These are phyloP conservation scores for Beauveria australis DNA, from an alignment of 2,329 filamentous ascomycete genomes.

Conservation along the genomic window DNA sequence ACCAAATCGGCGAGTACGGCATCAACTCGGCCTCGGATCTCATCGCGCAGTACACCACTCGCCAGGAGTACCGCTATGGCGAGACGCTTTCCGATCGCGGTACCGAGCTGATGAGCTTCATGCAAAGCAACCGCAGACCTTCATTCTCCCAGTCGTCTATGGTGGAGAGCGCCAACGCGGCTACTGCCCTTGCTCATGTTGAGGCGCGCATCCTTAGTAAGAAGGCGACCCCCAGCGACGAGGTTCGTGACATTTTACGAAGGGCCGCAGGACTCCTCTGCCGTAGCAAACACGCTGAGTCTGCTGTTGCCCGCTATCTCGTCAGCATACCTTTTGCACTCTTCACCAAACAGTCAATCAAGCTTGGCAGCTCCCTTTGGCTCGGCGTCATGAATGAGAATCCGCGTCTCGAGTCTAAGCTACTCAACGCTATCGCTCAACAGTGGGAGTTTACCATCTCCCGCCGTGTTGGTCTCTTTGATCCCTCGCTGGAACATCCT, in stretches of 20 bases:
- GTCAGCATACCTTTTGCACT: conserved; percentile 88
- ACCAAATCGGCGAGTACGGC: conserved; percentile 61
- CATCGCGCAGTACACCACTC: conserved; percentile 91
- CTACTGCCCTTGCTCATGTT: conserved; percentile 62
- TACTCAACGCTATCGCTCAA: conserved; percentile 79
- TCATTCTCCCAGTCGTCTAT: conserved; percentile 45
- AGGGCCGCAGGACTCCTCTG: conserved; percentile 82
- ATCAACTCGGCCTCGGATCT: conserved; percentile 95
- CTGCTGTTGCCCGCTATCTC: conserved; percentile 74
- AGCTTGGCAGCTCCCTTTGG: conserved; percentile 92
- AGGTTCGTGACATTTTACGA: conserved; percentile 74
- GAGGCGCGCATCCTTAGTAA: conserved; percentile 62
- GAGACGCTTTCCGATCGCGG: conserved; percentile 65
- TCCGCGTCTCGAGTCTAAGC: conserved; percentile 73
- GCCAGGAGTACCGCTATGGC: conserved; percentile 88
- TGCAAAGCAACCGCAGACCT: conserved; percentile 44
- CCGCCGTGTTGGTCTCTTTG: conserved; percentile 74
- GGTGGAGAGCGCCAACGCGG: conserved; percentile 48
- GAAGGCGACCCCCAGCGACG: conserved; percentile 60
- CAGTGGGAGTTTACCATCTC: conserved; percentile 85
- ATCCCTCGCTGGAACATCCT: conserved; percentile 58
- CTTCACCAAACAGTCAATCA: conserved; percentile 92
- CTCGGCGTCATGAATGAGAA: conserved; percentile 96
- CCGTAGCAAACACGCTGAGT: conserved; percentile 64
- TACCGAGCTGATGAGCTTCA: conserved; percentile 54